These are phyloP conservation scores for Flueggea neowawraea DNA, from an alignment of 441 rosid genomes.

Conservation along the genomic window DNA sequence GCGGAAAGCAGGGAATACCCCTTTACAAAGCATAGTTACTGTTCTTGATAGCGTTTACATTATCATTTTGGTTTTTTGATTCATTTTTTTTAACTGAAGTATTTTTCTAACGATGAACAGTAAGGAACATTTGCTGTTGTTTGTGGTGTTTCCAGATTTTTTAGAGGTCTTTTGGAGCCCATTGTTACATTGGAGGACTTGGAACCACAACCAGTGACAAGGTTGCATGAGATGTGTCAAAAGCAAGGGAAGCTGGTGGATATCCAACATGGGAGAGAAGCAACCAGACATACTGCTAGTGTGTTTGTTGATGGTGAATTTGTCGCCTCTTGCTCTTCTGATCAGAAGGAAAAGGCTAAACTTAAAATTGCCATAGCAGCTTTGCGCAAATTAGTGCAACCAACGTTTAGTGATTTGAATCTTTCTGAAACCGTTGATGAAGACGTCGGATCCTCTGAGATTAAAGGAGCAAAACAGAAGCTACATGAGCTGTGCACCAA, in stretches of 20 bases:
- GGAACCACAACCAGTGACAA: constrained; percentile 73
- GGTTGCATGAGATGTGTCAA: constrained; percentile 61
- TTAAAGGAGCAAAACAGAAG: constrained; percentile 60
- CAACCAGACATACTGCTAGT: constrained; percentile 30
- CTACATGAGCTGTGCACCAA: constrained; percentile 49
- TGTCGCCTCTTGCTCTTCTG: constrained; percentile 49
- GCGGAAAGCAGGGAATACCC: too few relatives aligned
- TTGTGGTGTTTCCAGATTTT: constrained; percentile 37
- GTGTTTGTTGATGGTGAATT: constrained; percentile 49
- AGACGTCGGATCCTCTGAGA: constrained; percentile 27
- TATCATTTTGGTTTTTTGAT: constrained; percentile 1
- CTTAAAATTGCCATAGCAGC: constrained; percentile 58
- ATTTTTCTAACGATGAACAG: not conserved
- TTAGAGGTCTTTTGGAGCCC: constrained; percentile 69
- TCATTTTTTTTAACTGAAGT: not conserved
- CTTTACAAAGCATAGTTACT: not conserved
- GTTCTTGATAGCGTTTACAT: not conserved
- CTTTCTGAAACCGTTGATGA: constrained; percentile 4
- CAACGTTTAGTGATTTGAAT: constrained; percentile 14
- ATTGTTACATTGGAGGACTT: constrained; percentile 50
- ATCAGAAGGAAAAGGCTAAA: constrained; percentile 63
- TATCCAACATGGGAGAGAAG: constrained; percentile 36
- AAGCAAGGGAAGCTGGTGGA: constrained; percentile 51
- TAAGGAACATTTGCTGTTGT: not conserved
- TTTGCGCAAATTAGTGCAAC: constrained; percentile 33